A percentile compares a stretch with the other conserved stretches of the same genome.
Conservation (phyloP, 2,329 filamentous ascomycete species). For the Nemania serpens region DNA sequence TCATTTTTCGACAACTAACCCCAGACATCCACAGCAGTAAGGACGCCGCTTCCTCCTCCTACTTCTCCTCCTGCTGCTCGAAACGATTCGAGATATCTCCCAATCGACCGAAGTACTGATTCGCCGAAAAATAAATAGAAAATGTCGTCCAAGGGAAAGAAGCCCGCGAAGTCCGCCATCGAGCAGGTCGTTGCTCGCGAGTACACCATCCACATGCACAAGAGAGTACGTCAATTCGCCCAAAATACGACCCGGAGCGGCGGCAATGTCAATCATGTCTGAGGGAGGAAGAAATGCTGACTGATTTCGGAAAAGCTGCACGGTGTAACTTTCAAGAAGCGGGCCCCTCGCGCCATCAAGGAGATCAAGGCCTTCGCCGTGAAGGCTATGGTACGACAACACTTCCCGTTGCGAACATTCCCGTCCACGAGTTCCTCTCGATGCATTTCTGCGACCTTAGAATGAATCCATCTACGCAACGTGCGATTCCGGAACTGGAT, state of each 20-base stretch:
- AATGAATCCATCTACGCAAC: background rate
- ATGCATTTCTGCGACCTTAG: background rate
- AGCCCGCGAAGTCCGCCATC: constrained; percentile 87
- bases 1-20: constrained; percentile 37
- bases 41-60: constrained; percentile 8
- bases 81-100: constrained; percentile 6
- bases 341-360: constrained; percentile 97
- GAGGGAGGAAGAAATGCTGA: constrained; percentile 41
- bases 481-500: background rate
- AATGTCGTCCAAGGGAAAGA: constrained; percentile 71
- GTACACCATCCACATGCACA: constrained; percentile 99
- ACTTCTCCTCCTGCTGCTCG: background rate
- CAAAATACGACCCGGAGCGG: background rate
- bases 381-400: constrained; percentile 87
- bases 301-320: constrained; percentile 70
- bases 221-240: constrained; percentile 75
- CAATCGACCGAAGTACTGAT: constrained; percentile 20
- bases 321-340: constrained; percentile 99
- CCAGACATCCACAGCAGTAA: constrained; percentile 37
- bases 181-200: constrained; percentile 98
- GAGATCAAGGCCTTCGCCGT: constrained; percentile 96
- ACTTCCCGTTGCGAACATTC: constrained; percentile 3
- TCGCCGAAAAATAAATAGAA: constrained; percentile 35
- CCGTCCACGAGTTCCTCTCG: background rate
- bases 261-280: no score